Conservation (phyloP, 2,329 filamentous ascomycete species). For the Colletotrichum tamarilloi region DNA sequence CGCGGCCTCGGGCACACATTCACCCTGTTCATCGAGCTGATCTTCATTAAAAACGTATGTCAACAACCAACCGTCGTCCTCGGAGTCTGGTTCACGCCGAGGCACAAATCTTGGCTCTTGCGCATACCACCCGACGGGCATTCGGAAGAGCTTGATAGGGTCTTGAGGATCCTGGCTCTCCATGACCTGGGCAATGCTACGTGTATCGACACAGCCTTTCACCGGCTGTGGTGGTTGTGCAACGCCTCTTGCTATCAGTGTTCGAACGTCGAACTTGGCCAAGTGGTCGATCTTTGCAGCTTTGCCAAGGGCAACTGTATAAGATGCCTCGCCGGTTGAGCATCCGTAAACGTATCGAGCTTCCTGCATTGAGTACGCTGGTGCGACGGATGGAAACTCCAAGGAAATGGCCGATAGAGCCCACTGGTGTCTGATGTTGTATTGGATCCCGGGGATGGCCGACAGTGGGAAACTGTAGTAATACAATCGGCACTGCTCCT, state of each 20-base stretch:
- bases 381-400: slow-evolving; percentile 73
- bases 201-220: slow-evolving; percentile 71
- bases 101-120: slow-evolving; percentile 77
- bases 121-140: slow-evolving; percentile 71
- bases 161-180: slow-evolving; percentile 57
- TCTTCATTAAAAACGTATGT: slow-evolving; percentile 78
- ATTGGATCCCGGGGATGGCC: slow-evolving; percentile 25
- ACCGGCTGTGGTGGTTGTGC: slow-evolving; percentile 57
- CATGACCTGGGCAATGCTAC: slow-evolving; percentile 65
- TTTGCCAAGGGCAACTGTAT: slow-evolving; percentile 70
- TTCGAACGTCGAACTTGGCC: slow-evolving; percentile 68
- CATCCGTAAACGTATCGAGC: slow-evolving; percentile 76
- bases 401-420: slow-evolving; percentile 73
- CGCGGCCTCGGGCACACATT: slow-evolving; percentile 54
- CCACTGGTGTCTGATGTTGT: slow-evolving; percentile 69
- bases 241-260: slow-evolving; percentile 65
- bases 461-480: slow-evolving; percentile 71
- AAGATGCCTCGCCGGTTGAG: slow-evolving; percentile 66
- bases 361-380: slow-evolving; percentile 64
- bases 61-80: slow-evolving; percentile 76
- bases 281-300: slow-evolving; percentile 75
- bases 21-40: slow-evolving; percentile 65
- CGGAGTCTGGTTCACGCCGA: slow-evolving; percentile 49
- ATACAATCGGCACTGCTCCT: slow-evolving; percentile 76
- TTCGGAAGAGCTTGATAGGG: slow-evolving; percentile 69